phyloP scores from a whole-genome alignment of 805 yeast species.

The Saccharomyces cerevisiae region DNA sequence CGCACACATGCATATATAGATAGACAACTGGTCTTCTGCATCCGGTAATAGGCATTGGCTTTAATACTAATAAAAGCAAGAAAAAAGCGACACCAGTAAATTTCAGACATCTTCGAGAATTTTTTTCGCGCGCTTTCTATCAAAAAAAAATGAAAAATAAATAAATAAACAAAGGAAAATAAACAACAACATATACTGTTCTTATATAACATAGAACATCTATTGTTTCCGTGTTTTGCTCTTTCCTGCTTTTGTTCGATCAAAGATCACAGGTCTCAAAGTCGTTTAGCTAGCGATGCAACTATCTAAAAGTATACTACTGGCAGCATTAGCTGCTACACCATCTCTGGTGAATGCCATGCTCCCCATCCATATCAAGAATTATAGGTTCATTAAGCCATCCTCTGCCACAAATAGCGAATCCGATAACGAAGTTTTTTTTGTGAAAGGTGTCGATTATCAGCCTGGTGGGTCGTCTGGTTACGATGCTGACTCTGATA shows the following conservation, averaged over 20 bases:
- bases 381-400: constrained; percentile 54
- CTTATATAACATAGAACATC: not conserved
- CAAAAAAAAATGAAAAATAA: not conserved
- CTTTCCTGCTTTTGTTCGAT: not conserved
- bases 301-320: constrained; percentile 5
- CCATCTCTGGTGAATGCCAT: constrained; percentile 34
- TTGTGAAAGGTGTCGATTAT: constrained; percentile 81
- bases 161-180: not conserved
- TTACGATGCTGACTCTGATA: constrained; percentile 25
- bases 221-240: not conserved
- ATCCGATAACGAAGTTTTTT: constrained; percentile 49
- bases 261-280: not conserved
- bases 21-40: not conserved
- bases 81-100: not conserved
- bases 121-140: not conserved
- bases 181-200: not conserved
- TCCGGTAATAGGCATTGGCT: not conserved
- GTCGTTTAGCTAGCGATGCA: not conserved
- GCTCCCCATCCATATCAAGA: constrained; percentile 48
- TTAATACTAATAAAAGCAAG: not conserved
- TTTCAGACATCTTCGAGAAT: not conserved
- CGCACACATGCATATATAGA: not conserved
- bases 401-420: constrained; percentile 31
- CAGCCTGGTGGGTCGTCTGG: constrained; percentile 88
- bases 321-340: constrained; percentile 10